Evolutionary conservation across 1,284 basidiomycete genomes (phyloP), one percentile per base, ranked within the genome.

Genomic region (Rhodotorula mucilaginosa): DNA sequence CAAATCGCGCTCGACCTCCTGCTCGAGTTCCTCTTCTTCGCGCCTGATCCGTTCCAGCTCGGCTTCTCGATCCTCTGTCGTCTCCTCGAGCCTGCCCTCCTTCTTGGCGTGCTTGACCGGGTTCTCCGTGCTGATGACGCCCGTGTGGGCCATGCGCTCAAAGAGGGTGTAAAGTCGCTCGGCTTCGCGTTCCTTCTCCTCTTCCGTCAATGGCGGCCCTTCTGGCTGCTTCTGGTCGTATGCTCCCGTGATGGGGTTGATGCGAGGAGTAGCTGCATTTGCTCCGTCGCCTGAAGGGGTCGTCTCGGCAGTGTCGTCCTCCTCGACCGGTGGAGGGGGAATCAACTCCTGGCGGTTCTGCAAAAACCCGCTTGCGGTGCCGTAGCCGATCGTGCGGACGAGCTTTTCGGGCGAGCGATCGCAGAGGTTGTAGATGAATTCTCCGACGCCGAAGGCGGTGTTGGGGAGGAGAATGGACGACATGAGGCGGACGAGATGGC

Each of bases 111-210:
- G 68, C 7, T 69, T 57, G 21, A 77, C 75, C 3, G 80, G 80
- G 60, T 79, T 79, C 47, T 78, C 78, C 2, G 80, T 75, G 39
- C 54, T 63, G 46, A 84, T 80, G 5, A 84, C 80, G 2, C 83
- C 83, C 66, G 83, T 89, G 80, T 84, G 87, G 80, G 93, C 90
- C 77, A 97, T 83, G 63, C 93, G 84, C 74, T 96, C 91, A 79
- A 97, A 97, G 26, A 97, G 84, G 34, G 90, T 88, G 79, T 96
- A 92, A 58, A 97, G 83, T 79, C 89, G 89, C 82, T 96, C 93
- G 59, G 93, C 90, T 82, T 97, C 94, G 21, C 83, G 83, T 79
- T 95, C 91, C 80, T 93, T 94, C 83, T 97, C 93, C 79, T 93
- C 93, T 29, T 93, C 89, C 0, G 90, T 89, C 92, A 97, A 93